Base-by-base conservation (phyloP, 768 basidiomycete genomes). In the Cystobasidium tubakii region DNA sequence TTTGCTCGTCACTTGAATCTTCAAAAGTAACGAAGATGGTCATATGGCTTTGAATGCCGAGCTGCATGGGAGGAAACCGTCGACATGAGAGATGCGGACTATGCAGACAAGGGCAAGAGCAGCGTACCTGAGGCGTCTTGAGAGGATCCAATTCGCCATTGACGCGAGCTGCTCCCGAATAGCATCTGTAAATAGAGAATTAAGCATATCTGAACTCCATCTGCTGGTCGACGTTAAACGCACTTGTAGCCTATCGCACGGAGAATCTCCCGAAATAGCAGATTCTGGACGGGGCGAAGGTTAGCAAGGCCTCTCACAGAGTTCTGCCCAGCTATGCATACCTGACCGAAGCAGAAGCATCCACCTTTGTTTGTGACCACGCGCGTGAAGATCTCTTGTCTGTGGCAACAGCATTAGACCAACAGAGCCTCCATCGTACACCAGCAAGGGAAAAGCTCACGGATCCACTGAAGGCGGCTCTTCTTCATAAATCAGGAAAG, bases 301-400 rank as follows among this genome's bases (percentile, higher is more conserved):
- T 50, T 21, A 50, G 46, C 4, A 50, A 21, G 46, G n/a, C 21
- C 3, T 6, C 21, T 3, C 3, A 21, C n/a, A 50, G 3, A 50
- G 46, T 50, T 15, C 39, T 6, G 21, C n/a, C 10, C 7, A 19
- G n/a, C 3, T 15, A 19, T 12, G 46, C 46, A 3, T 50, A 50
- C 46, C n/a, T 50, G 46, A 62, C 57, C 57, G n/a, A 62, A 62
- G 36, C 57, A 62, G 57, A 62, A 62, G 25, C 29, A 62, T 9
- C 57, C 57, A 62, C 57, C 57, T 31, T 39, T 31, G 17, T 62
- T 31, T 23, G 15, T 13, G 10, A 62, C 57, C 17, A 62, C 31
- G 15, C 57, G 57, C 29, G 29, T 23, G 27, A 62, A 62, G 15
- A 29, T 31, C 25, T 62, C 36, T 31, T 62, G 31, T 9, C 57